Percentiles rank a stretch among this genome's conserved stretches.
These are phyloP conservation scores for Fusarium napiforme DNA, from an alignment of 2,329 filamentous ascomycete genomes.

Conservation along the genomic window DNA sequence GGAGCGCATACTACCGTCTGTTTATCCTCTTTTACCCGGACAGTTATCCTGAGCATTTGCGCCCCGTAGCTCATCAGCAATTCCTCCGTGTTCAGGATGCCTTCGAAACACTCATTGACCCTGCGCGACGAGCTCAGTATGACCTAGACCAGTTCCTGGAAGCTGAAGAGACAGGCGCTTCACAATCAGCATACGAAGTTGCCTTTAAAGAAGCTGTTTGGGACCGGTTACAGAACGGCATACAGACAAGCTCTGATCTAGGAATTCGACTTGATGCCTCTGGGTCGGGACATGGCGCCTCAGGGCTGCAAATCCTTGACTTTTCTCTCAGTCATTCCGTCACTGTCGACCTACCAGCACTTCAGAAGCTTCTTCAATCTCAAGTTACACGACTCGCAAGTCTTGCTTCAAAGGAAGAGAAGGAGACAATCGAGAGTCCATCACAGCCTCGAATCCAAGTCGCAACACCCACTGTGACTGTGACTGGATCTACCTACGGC, in stretches of 20 bases:
- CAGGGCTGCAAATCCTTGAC: constrained; percentile 49
- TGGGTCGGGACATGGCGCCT: neutral
- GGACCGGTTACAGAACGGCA: constrained; percentile 35
- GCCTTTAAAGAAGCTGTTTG: constrained; percentile 38
- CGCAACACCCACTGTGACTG: constrained; percentile 49
- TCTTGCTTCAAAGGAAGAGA: constrained; percentile 27
- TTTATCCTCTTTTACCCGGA: constrained; percentile 58
- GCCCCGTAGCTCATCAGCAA: constrained; percentile 53
- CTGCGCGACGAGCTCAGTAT: constrained; percentile 55
- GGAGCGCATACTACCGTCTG: constrained; percentile 57
- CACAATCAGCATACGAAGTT: constrained; percentile 25
- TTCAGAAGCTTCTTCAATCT: constrained; percentile 46
- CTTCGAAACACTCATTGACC: constrained; percentile 61
- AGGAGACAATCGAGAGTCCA: constrained; percentile 8
- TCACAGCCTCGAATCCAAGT: constrained; percentile 34
- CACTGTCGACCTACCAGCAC: constrained; percentile 48
- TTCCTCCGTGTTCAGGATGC: constrained; percentile 56
- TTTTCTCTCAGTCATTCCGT: constrained; percentile 54
- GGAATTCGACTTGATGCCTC: constrained; percentile 53
- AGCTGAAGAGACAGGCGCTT: constrained; percentile 35
- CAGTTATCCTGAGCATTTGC: constrained; percentile 53
- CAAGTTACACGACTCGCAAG: constrained; percentile 41
- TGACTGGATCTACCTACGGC: constrained; percentile 56
- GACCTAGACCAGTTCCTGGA: constrained; percentile 48
- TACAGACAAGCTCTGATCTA: constrained; percentile 51